Evolutionary conservation across 805 yeast genomes (phyloP).

Genomic region (Metschnikowia cubensis): DNA sequence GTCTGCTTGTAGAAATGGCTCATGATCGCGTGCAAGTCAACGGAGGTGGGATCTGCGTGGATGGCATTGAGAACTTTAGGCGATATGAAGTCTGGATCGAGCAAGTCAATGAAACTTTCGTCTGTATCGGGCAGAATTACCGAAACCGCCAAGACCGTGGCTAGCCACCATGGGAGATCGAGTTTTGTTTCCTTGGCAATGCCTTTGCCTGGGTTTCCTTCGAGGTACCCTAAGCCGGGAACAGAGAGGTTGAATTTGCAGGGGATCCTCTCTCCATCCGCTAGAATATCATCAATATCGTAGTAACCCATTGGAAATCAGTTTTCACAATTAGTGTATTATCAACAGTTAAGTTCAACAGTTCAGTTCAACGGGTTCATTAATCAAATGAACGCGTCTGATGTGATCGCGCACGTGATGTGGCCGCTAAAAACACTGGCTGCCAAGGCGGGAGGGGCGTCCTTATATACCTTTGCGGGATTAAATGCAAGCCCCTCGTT

Average conservation of each 20-base stretch:
- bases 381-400: background rate
- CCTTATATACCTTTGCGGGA: background rate
- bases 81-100: constrained; percentile 68
- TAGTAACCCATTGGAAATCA: constrained; percentile 42
- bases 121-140: constrained; percentile 31
- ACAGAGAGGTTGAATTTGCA: constrained; percentile 72
- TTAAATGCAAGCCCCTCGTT: constrained; percentile 1
- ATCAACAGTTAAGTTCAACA: background rate
- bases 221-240: constrained; percentile 85
- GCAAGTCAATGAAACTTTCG: constrained; percentile 58
- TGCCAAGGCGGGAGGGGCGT: background rate
- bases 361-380: too few species aligned
- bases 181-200: constrained; percentile 57
- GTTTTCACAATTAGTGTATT: background rate
- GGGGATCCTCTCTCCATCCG: constrained; percentile 72
- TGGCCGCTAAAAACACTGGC: background rate
- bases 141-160: constrained; percentile 62
- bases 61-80: constrained; percentile 73
- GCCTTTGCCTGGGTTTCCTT: constrained; percentile 67
- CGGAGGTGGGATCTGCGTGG: constrained; percentile 59
- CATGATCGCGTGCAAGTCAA: constrained; percentile 64
- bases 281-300: constrained; percentile 71
- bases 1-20: constrained; percentile 68
- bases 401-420: background rate
- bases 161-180: constrained; percentile 87